Evolutionary conservation across 805 yeast species (phyloP), one percentile per base, ranked within the genome.

Genomic region (Candida vaughaniae): DNA sequence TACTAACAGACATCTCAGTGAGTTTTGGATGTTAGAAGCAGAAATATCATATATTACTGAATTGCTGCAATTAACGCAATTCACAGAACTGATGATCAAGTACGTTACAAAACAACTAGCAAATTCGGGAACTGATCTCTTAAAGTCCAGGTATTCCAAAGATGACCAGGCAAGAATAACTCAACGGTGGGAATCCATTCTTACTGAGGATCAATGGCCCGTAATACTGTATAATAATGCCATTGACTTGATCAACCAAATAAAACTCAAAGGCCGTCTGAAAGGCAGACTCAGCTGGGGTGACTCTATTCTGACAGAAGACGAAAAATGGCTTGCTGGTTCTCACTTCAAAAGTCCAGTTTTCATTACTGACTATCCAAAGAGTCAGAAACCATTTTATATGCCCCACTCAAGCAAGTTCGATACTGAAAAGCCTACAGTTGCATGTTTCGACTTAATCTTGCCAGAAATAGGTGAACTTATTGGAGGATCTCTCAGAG

Each of bases 11-110:
- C 99, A 93, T 58, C 62, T 93, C 41, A 77, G 91, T 41, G 99
- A 93, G 59, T 93, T 93, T 58, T 93, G 97, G 97, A 90, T 93
- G 97, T 62, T 93, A 2, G 99, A 93, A 59, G 95, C 89, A 0
- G 99, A 93, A 56, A 60, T 88, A 15, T 80, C 87, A 6, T 85
- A 85, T 57, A 61, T 84, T 2, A 68, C 70, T 4, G 59, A 67
- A 10, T 73, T 90, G 5, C 53, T 55, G 3, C 83, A 82, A 42
- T 60, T 93, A 38, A 82, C 91, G 1, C 52, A 51, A 2, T 73
- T 87, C 34, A 77, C 82, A 2, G 95, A 90, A 55, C 52, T 54
- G 1, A 83, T 89, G 95, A 67, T 87, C 25, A 75, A 80, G 40
- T 51, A 55, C 27, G 73, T 79, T 1, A 55, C 58, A 7, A 35